A percentile compares a stretch with the other conserved stretches of the same genome.
phyloP scores from a whole-genome alignment of 192 early-diverging fungal species.

The Linnemannia schmuckeri region DNA sequence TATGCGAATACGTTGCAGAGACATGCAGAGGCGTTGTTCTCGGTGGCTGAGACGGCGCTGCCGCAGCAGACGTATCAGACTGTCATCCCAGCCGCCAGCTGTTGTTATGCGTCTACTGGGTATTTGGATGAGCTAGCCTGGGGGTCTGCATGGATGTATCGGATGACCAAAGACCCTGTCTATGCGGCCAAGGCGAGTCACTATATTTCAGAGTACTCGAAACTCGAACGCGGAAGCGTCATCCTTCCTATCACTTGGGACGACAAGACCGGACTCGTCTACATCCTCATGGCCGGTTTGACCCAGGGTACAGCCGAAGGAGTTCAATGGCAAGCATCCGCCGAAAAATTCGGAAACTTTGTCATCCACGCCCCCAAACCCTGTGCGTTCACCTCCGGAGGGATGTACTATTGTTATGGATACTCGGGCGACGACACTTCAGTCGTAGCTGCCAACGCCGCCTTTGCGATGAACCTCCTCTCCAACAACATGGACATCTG shows the following conservation, averaged over 20 bases:
- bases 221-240: not conserved
- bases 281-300: constrained; percentile 58
- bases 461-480: constrained; percentile 31
- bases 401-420: constrained; percentile 46
- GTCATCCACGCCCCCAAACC: constrained; percentile 7
- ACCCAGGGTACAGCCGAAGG: constrained; percentile 19
- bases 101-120: constrained; percentile 55
- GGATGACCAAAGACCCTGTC: constrained; percentile 51
- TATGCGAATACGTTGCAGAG: constrained; percentile 55
- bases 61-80: constrained; percentile 57
- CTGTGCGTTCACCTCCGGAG: constrained; percentile 56
- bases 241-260: constrained; percentile 60
- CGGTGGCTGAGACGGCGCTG: constrained; percentile 55
- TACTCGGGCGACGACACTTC: constrained; percentile 29
- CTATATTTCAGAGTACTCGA: constrained; percentile 56
- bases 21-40: constrained; percentile 54
- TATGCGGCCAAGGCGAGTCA: constrained; percentile 58
- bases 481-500: constrained; percentile 11
- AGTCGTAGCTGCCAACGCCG: constrained; percentile 24
- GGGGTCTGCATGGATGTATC: constrained; percentile 66
- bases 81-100: constrained; percentile 47
- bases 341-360: constrained; percentile 55
- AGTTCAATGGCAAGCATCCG: constrained; percentile 49
- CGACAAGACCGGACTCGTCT: constrained; percentile 58
- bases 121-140: constrained; percentile 60